Base-by-base conservation (phyloP, 768 basidiomycete species). In the Kondoa malvinella region DNA sequence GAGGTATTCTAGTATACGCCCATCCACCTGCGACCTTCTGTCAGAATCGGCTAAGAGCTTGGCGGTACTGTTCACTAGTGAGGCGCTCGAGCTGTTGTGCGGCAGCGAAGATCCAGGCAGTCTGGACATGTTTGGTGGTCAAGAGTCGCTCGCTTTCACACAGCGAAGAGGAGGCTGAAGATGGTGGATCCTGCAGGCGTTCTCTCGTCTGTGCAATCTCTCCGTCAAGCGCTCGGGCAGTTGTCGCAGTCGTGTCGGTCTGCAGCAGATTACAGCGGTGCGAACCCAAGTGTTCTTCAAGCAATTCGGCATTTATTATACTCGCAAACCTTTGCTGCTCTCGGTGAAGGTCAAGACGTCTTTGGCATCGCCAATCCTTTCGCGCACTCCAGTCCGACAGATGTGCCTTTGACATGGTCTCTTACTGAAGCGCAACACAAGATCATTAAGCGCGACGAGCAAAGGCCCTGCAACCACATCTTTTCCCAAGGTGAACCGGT, bases 1-100 rank as follows among this genome's bases (percentile, higher is more conserved):
- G 56, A 72, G 50, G 26, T 69, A 69, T 29, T 72, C 68, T 12
- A 69, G 50, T 17, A 72, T 62, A 31, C 70, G 67, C 14, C 34
- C 30, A 60, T 74, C 73, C 29, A 71, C 68, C 14, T 60, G 40
- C n/a, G 40, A 62, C 1, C 21, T 50, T 8, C 40, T 8, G 12
- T 50, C 40, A 8, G 40, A 21, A 21, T 50, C 40, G 8, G 40
- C 40, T 50, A 50, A 50, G 12, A 50, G 21, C 40, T 50, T 50
- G 21, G 40, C 21, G 40, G 8, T 50, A 8, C 12, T 21, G 40
- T 21, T 50, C 12, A 50, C 40, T 50, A 50, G 21, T 8, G 40
- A 50, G 8, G 40, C 40, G 21, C 40, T 50, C 12, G 40, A 50
- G 12, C 12, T 50, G 40, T 50, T 50, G n/a, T 50, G 40, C 40